A percentile compares a stretch with the other conserved stretches of the same genome.
These are phyloP conservation scores for Claviceps cyperi DNA, from an alignment of 2,329 filamentous ascomycete genomes.

Conservation along the genomic window DNA sequence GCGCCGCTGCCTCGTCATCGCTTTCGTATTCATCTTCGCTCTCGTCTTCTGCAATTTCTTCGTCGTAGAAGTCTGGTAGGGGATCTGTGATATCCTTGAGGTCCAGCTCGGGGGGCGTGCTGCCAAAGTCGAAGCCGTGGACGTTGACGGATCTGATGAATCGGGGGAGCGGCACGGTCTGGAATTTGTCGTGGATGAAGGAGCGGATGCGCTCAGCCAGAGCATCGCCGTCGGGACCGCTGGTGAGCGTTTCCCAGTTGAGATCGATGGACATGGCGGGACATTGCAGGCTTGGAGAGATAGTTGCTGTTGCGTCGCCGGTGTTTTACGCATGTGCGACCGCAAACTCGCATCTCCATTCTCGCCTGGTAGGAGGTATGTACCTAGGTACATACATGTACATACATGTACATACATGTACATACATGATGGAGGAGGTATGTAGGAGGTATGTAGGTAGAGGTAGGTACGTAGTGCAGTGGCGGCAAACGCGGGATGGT, in stretches of 20 bases:
- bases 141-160: conserved; percentile 96
- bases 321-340: too few relatives aligned
- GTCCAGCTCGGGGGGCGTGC: conserved; percentile 67
- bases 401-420: too few relatives aligned
- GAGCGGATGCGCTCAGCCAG: conserved; percentile 76
- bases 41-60: conserved; percentile 42
- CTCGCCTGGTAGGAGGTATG: too few relatives aligned
- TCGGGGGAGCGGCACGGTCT: conserved; percentile 75
- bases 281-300: not conserved
- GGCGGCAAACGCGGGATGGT: too few relatives aligned
- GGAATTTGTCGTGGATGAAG: conserved; percentile 93
- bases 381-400: too few relatives aligned
- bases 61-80: conserved; percentile 90
- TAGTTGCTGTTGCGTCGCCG: too few relatives aligned
- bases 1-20: conserved; percentile 22
- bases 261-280: conserved; percentile 84
- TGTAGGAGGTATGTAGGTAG: too few relatives aligned
- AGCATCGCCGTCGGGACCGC: conserved; percentile 70
- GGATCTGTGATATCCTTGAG: conserved; percentile 97
- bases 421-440: too few relatives aligned
- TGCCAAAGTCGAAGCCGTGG: conserved; percentile 86
- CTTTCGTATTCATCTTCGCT: conserved; percentile 13
- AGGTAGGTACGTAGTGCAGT: too few relatives aligned
- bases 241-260: conserved; percentile 87
- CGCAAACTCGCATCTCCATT: too few relatives aligned